Percentiles rank a stretch among this genome's conserved stretches.
phyloP scores from a whole-genome alignment of 2,329 filamentous ascomycete genomes.

The Aureobasidium namibiae region DNA sequence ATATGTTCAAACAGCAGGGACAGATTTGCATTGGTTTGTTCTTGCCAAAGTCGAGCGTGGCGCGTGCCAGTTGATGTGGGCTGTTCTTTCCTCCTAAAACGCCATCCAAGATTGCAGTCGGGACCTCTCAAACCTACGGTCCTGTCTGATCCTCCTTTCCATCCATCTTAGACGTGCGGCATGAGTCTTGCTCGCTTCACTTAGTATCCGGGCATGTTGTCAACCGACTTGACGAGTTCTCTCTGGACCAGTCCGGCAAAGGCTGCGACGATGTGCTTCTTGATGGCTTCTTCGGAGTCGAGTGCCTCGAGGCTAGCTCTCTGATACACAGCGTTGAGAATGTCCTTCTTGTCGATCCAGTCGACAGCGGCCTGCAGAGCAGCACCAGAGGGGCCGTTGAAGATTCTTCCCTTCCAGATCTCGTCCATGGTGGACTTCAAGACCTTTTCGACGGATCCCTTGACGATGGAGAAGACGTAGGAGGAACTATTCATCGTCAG shows the following conservation, averaged over 20 bases:
- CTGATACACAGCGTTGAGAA: neutral
- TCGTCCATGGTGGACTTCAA: neutral
- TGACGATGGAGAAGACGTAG: neutral
- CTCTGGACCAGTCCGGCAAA: neutral
- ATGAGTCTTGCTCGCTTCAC: neutral
- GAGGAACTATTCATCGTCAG: neutral
- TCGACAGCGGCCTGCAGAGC: neutral
- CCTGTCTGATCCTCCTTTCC: neutral
- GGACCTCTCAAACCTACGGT: too few relatives aligned
- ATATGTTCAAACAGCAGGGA: neutral
- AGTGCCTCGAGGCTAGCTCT: slow-evolving; percentile 2
- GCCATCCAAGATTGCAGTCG: neutral
- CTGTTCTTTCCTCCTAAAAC: neutral
- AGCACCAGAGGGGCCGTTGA: neutral
- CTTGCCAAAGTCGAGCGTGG: neutral
- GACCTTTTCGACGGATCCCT: neutral
- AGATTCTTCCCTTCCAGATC: neutral
- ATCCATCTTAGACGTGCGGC: too few relatives aligned
- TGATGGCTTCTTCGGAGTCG: neutral
- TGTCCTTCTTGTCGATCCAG: neutral
- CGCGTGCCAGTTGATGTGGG: neutral
- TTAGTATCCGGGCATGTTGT: neutral
- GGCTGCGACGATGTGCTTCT: slow-evolving; percentile 1
- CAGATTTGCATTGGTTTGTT: neutral
- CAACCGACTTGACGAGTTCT: neutral